Percentiles rank a stretch among this genome's conserved stretches.
Evolutionary conservation across 495 filamentous ascomycete species (phyloP).

Genomic region (Sphaerosporella brunnea): DNA sequence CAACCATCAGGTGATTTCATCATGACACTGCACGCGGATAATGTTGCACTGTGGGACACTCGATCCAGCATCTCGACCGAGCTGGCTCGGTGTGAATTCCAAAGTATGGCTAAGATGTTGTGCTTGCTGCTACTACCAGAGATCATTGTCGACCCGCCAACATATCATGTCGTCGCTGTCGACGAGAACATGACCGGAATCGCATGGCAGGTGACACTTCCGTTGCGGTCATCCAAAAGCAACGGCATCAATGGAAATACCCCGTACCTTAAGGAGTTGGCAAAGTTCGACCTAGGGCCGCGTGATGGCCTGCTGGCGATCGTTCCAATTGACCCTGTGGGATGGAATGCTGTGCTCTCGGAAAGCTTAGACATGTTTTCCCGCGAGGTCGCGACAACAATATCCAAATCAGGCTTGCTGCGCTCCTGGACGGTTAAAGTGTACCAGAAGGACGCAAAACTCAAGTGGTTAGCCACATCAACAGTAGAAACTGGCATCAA

Average conservation of each 20-base stretch:
- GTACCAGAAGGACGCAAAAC: constrained; percentile 33
- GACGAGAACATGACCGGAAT: constrained; percentile 68
- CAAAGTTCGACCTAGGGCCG: constrained; percentile 50
- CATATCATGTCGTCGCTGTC: constrained; percentile 59
- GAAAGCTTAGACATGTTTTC: constrained; percentile 78
- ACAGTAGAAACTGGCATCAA: constrained; percentile 63
- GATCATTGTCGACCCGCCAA: constrained; percentile 32
- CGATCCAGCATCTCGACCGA: constrained; percentile 9
- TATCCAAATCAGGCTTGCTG: constrained; percentile 56
- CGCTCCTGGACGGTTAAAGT: constrained; percentile 77
- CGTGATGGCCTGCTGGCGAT: constrained; percentile 66
- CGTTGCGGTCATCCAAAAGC: constrained; percentile 16
- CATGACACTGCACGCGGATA: constrained; percentile 61
- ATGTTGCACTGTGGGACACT: constrained; percentile 52
- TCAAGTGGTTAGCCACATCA: constrained; percentile 60
- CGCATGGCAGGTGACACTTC: constrained; percentile 63
- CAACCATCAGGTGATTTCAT: constrained; percentile 58
- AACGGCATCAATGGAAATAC: constrained; percentile 15
- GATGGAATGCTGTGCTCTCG: constrained; percentile 49
- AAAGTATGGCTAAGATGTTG: constrained; percentile 51
- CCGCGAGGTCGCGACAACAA: constrained; percentile 73
- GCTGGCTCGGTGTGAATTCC: constrained; percentile 34
- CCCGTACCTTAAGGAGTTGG: constrained; percentile 44
- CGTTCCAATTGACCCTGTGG: constrained; percentile 77
- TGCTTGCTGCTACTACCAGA: constrained; percentile 66